These are phyloP conservation scores for Septoria linicola DNA, from an alignment of 2,329 filamentous ascomycete genomes.

Conservation along the genomic window DNA sequence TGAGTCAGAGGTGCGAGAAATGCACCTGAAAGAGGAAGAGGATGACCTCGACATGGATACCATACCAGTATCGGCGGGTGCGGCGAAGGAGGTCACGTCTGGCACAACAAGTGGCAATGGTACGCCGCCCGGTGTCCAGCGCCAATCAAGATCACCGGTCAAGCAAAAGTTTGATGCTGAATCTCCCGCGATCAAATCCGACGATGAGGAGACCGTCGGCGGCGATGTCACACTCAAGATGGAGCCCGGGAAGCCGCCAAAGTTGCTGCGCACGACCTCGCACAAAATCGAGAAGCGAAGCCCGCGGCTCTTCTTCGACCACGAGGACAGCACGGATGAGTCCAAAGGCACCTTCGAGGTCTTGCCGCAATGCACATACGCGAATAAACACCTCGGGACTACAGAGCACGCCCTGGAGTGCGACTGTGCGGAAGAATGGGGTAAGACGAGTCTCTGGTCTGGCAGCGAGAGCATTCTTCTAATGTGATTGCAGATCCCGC, in stretches of 20 bases:
- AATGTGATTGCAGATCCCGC: slow-evolving; percentile 46
- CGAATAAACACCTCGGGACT: slow-evolving; percentile 83
- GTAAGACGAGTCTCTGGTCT: slow-evolving; percentile 57
- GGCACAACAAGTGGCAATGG: slow-evolving; percentile 24
- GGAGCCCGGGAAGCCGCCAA: slow-evolving; percentile 66
- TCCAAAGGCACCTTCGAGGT: slow-evolving; percentile 75
- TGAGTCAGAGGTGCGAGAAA: slow-evolving; percentile 47
- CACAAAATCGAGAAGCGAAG: slow-evolving; percentile 66
- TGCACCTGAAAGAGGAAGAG: slow-evolving; percentile 47
- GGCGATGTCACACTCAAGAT: slow-evolving; percentile 63
- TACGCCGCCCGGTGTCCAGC: slow-evolving; percentile 27
- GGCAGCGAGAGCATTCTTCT: slow-evolving; percentile 5
- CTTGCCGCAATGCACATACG: slow-evolving; percentile 84
- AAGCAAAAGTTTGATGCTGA: slow-evolving; percentile 33
- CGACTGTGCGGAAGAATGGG: slow-evolving; percentile 91
- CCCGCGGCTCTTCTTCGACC: slow-evolving; percentile 67
- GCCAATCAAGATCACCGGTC: slow-evolving; percentile 30
- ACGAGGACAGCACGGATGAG: slow-evolving; percentile 75
- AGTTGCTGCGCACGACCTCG: slow-evolving; percentile 70
- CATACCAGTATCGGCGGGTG: slow-evolving; percentile 20
- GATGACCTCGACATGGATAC: slow-evolving; percentile 32
- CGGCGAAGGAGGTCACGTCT: slow-evolving; percentile 30
- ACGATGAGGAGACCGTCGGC: slow-evolving; percentile 56
- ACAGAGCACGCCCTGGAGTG: slow-evolving; percentile 94
- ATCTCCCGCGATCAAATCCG: slow-evolving; percentile 42